Evolutionary conservation across 176 grass and related monocot genomes (phyloP).

Genomic region (Ensete glaucum): DNA sequence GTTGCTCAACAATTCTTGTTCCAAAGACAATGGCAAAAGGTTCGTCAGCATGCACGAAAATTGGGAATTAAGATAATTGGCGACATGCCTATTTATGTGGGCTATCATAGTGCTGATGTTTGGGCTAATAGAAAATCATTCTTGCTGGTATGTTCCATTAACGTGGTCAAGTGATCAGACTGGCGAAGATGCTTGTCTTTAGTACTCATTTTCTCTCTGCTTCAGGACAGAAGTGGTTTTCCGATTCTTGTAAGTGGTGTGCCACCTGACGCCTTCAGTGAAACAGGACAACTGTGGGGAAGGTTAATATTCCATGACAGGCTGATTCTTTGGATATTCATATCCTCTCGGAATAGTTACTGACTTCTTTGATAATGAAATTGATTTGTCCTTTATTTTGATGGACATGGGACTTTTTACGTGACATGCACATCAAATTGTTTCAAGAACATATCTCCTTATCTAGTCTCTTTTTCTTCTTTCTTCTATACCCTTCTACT

Average conservation of each 20-base stretch:
- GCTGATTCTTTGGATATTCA: not conserved
- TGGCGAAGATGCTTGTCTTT: not conserved
- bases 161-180: not conserved
- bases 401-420: too few species aligned
- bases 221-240: slow-evolving; percentile 80
- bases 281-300: slow-evolving; percentile 92
- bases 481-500: too few species aligned
- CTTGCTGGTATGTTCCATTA: slow-evolving; percentile 55
- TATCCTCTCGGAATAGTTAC: not conserved
- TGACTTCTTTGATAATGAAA: too few species aligned
- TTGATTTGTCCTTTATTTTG: too few species aligned
- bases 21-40: slow-evolving; percentile 86
- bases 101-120: slow-evolving; percentile 94
- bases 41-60: slow-evolving; percentile 61
- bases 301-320: slow-evolving; percentile 33
- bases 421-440: too few species aligned
- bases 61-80: slow-evolving; percentile 88
- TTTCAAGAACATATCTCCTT: too few species aligned
- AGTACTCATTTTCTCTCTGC: slow-evolving; percentile 9
- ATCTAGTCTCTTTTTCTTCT: too few species aligned
- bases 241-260: slow-evolving; percentile 95
- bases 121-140: slow-evolving; percentile 95
- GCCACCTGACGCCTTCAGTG: slow-evolving; percentile 89
- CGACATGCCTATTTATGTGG: slow-evolving; percentile 99
- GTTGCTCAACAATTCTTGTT: slow-evolving; percentile 84